Conservation (phyloP, 2,329 filamentous ascomycete species). For the Phyllosticta citribraziliensis region DNA sequence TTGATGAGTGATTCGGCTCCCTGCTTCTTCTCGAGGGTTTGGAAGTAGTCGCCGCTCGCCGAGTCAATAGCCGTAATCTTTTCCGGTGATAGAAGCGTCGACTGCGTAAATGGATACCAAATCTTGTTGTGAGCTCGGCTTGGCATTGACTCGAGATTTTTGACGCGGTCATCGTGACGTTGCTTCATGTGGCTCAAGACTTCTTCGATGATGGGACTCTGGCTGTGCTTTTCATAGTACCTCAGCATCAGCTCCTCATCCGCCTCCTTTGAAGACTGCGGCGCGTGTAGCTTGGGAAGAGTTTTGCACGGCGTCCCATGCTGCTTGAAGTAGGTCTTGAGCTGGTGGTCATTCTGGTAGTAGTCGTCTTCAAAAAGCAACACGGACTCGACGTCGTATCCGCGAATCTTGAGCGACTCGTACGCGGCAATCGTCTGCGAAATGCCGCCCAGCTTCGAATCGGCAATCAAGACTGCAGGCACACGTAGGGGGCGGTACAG, state of each 20-base stretch:
- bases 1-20: conserved; percentile 30
- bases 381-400: conserved; percentile 64
- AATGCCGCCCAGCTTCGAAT: conserved; percentile 68
- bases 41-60: conserved; percentile 69
- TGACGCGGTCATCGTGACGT: conserved; percentile 48
- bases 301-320: conserved; percentile 46
- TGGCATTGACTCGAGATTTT: conserved; percentile 52
- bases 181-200: conserved; percentile 44
- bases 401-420: conserved; percentile 66
- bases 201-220: conserved; percentile 29
- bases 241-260: conserved; percentile 48
- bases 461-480: conserved; percentile 64
- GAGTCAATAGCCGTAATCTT: conserved; percentile 71
- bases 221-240: conserved; percentile 51
- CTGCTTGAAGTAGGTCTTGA: conserved; percentile 56
- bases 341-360: conserved; percentile 60
- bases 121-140: conserved; percentile 53
- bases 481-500: conserved; percentile 65
- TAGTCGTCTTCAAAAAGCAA: conserved; percentile 57
- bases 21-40: conserved; percentile 38
- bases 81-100: conserved; percentile 50
- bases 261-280: conserved; percentile 12
- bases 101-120: conserved; percentile 85
- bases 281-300: conserved; percentile 45
- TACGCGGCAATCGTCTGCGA: conserved; percentile 70